phyloP scores from a whole-genome alignment of 1,139 yeast species.

The Geotrichum armillariae region DNA sequence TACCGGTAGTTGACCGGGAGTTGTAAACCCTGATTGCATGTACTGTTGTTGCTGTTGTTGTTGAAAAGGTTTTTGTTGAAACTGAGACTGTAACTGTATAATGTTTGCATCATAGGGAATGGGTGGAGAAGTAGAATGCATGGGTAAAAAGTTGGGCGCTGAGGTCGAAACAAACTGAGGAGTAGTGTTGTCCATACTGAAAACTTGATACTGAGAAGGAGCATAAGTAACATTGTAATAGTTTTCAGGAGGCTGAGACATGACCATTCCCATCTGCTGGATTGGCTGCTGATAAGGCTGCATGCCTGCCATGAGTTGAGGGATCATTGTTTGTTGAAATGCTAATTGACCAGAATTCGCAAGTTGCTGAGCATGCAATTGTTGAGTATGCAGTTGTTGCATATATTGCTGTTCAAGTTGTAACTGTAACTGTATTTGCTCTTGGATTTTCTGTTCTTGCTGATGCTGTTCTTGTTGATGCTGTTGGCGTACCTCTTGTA shows the following conservation, averaged over 20 bases:
- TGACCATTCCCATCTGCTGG: too few relatives aligned
- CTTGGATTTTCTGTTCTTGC: background rate
- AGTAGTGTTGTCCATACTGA: background rate
- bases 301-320: slow-evolving; percentile 3
- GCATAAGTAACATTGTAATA: slow-evolving; percentile 4
- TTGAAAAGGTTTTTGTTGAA: background rate
- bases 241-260: background rate
- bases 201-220: slow-evolving; percentile 4
- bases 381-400: slow-evolving; percentile 13
- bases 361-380: slow-evolving; percentile 5
- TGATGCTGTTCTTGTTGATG: slow-evolving; percentile 1
- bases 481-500: background rate
- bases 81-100: background rate
- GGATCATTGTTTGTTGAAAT: slow-evolving; percentile 1
- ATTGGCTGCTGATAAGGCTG: too few relatives aligned
- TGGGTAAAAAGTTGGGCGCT: slow-evolving; percentile 3
- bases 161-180: too few relatives aligned
- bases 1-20: background rate
- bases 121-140: background rate
- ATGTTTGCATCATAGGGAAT: background rate
- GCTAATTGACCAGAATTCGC: background rate
- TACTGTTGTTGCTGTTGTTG: background rate
- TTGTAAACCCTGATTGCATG: background rate
- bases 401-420: background rate
- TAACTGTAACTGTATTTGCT: slow-evolving; percentile 4